phyloP scores from a whole-genome alignment of 805 yeast genomes.

The Candida boleticola region DNA sequence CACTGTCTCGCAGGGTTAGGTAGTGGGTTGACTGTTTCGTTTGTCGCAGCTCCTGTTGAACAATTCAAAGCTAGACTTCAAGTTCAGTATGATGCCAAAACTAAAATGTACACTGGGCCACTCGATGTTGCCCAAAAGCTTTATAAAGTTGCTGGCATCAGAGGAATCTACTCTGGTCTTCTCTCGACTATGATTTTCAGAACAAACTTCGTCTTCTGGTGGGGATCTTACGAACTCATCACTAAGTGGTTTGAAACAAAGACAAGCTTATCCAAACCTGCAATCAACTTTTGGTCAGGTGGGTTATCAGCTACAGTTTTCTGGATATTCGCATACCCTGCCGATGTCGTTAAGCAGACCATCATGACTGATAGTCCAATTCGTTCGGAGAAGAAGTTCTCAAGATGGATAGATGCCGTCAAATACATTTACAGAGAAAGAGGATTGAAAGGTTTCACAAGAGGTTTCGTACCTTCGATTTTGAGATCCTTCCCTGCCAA shows the following conservation, averaged over 20 bases:
- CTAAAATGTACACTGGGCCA: conserved; percentile 73
- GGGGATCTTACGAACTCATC: conserved; percentile 88
- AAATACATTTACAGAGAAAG: conserved; percentile 58
- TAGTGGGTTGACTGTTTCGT: conserved; percentile 90
- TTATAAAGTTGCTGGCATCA: conserved; percentile 58
- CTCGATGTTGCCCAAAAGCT: conserved; percentile 66
- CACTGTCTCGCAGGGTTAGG: conserved; percentile 74
- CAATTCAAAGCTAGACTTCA: conserved; percentile 85
- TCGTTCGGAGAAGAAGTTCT: conserved; percentile 61
- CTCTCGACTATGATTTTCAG: conserved; percentile 86
- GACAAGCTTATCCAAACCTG: conserved; percentile 63
- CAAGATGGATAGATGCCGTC: conserved; percentile 70
- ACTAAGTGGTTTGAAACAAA: conserved; percentile 65
- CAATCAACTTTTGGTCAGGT: conserved; percentile 89
- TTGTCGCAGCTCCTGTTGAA: conserved; percentile 95
- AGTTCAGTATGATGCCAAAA: conserved; percentile 79
- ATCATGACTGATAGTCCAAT: conserved; percentile 75
- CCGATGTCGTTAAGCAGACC: conserved; percentile 84
- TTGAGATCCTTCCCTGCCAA: conserved; percentile 88
- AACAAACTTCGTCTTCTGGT: conserved; percentile 84
- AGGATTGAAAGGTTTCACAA: conserved; percentile 71
- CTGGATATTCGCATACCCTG: conserved; percentile 88
- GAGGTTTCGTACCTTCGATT: conserved; percentile 79
- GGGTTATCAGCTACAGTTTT: conserved; percentile 84
- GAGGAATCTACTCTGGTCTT: conserved; percentile 78